Base-by-base conservation (phyloP, 371 early-diverging fungal genomes). In the Gilbertella persicaria region DNA sequence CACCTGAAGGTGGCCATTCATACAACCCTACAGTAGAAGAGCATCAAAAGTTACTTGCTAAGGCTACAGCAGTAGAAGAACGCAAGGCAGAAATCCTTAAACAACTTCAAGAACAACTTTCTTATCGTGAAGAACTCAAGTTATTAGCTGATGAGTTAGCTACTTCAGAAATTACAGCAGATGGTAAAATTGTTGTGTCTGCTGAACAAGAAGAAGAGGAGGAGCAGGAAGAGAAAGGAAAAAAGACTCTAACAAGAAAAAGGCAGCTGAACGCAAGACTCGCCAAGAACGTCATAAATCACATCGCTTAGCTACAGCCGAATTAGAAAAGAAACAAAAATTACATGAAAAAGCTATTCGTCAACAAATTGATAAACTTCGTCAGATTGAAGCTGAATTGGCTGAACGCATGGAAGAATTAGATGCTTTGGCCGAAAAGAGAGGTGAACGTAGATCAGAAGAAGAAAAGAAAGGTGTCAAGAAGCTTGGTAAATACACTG, bases 21-120 rank as follows among this genome's bases (percentile, higher is more conserved):
- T 98, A 98, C 69, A 91, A 91, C 55, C 97, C 98, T 10, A 73
- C 82, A 7, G 73, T 82, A 57, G 81, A 85, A 46, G 91, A 90
- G 37, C 94, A 95, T 75, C 86, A 92, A 60, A 78, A 66, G 43
- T 38, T 71, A 40, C 43, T 84, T 49, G 67, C 58, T 8, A 47
- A 75, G 39, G 84, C 80, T 16, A 68, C 69, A 17, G 73, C 81
- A 5, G 75, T 74, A 26, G 84, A 87, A 50, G 50, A 66, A 40
- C 75, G 59, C 39, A 78, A 74, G 51, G 50, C 58, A 65, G 78
- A 62, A 42, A 76, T 68, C 60, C 71, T 60, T 58, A 73, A 69
- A 68, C 83, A 69, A 48, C 42, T 79, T 10, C 65, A 66, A 20
- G 73, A 71, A 35, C 70, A 79, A 52, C 59, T 77, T 38, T 62